phyloP scores from a whole-genome alignment of 2,329 filamentous ascomycete genomes.

The Sclerotinia nivalis region DNA sequence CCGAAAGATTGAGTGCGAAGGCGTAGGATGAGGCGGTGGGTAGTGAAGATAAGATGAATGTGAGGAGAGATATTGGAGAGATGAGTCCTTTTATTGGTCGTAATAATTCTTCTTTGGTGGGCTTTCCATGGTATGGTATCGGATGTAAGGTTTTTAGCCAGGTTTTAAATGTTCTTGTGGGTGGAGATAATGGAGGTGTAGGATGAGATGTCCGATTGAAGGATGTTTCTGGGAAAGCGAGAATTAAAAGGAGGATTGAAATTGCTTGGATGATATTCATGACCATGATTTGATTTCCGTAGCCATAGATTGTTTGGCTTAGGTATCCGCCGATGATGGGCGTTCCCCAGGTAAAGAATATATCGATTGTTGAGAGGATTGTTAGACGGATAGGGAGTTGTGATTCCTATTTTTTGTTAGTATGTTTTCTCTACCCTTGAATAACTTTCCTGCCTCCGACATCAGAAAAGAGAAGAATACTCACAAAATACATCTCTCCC shows the following conservation, averaged over 20 bases:
- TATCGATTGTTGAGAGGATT: background rate
- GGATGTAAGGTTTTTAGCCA: conserved; percentile 21
- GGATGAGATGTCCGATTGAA: conserved; percentile 47
- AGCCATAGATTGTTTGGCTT: conserved; percentile 46
- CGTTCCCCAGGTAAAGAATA: conserved; percentile 52
- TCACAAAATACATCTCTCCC: conserved; percentile 58
- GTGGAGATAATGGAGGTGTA: conserved; percentile 16
- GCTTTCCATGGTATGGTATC: conserved; percentile 25
- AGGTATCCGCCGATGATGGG: conserved; percentile 55
- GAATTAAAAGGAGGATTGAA: conserved; percentile 49
- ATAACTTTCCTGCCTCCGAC: background rate
- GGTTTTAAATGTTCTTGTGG: conserved; percentile 18
- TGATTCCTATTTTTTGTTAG: conserved; percentile 7
- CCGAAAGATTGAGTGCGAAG: conserved; percentile 48
- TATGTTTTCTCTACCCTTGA: background rate
- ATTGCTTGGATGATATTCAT: conserved; percentile 51
- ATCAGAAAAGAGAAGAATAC: conserved; percentile 30
- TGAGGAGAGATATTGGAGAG: conserved; percentile 52
- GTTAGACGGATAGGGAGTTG: conserved; percentile 35
- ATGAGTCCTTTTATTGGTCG: conserved; percentile 46
- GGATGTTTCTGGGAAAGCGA: conserved; percentile 54
- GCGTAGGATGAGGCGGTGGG: conserved; percentile 52
- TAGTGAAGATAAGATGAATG: conserved; percentile 49
- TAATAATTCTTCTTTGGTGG: conserved; percentile 32
- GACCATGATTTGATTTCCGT: conserved; percentile 53